Base-by-base conservation (phyloP, 2,329 filamentous ascomycete genomes). In the Xylaria sp. region DNA sequence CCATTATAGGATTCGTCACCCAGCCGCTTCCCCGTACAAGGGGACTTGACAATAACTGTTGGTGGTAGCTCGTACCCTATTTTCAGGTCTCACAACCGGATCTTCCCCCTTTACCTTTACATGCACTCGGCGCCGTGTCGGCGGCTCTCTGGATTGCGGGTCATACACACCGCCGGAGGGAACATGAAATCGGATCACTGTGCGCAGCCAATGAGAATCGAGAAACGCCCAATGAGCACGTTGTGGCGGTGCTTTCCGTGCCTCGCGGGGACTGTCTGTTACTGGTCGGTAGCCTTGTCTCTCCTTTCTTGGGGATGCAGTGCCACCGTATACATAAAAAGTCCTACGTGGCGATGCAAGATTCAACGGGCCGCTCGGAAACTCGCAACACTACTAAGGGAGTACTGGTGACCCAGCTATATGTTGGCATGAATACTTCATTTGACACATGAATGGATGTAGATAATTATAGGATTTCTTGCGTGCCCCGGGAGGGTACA, bases 61-160 rank as follows among this genome's bases (percentile, higher is more conserved):
- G n/a, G n/a, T n/a, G n/a, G n/a, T n/a, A n/a, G n/a, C n/a, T n/a
- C n/a, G n/a, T n/a, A n/a, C n/a, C n/a, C n/a, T n/a, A n/a, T n/a
- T n/a, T n/a, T n/a, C n/a, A n/a, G n/a, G n/a, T n/a, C n/a, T n/a
- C n/a, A n/a, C n/a, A n/a, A n/a, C n/a, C n/a, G n/a, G n/a, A n/a
- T n/a, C n/a, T n/a, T 37, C 15, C 28, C 14, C 38, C n/a, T 19
- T 40, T n/a, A n/a, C n/a, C n/a, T n/a, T n/a, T n/a, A n/a, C n/a
- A n/a, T n/a, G n/a, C n/a, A 17, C 23, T 60, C 61, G 57, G 61
- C 57, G 50, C 56, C 51, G 61, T 47, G 51, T 63, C 56, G 61
- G 61, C 51, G 51, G 51, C 25, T 55, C 33, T 51, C 37, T 23
- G 25, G 17, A 25, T n/a, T 40, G 19, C 42, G 33, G 35, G 60